phyloP scores from a whole-genome alignment of 176 grass and related monocot species.

The Bolboschoenus planiculmis region DNA sequence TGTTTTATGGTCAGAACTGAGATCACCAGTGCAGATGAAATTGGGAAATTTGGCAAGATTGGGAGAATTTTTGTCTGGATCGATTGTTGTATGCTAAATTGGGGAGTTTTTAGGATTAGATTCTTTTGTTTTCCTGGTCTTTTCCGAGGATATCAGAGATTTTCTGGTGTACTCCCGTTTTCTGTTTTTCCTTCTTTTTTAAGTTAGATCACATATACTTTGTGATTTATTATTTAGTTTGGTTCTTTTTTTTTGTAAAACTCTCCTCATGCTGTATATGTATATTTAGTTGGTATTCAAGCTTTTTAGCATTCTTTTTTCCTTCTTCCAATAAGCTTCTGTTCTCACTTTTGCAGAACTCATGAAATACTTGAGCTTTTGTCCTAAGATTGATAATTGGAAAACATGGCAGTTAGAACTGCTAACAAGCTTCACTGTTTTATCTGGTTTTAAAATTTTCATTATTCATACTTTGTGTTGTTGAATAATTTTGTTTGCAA shows the following conservation, averaged over 20 bases:
- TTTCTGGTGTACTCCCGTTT: background rate
- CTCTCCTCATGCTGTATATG: conserved; percentile 10
- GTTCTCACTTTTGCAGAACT: background rate
- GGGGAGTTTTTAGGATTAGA: conserved; percentile 15
- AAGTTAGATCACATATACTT: conserved; percentile 18
- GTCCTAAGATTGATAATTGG: background rate
- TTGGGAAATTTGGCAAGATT: background rate
- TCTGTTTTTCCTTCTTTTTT: background rate
- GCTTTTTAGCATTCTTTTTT: conserved; percentile 3
- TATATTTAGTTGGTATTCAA: conserved; percentile 8
- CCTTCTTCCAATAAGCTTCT: background rate
- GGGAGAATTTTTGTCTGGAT: conserved; percentile 3
- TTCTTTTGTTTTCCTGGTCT: background rate
- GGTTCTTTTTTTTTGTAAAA: conserved; percentile 17
- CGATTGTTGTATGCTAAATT: background rate
- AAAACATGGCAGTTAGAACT: background rate
- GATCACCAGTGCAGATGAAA: background rate
- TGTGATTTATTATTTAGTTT: conserved; percentile 26
- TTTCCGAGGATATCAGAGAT: background rate
- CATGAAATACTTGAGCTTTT: background rate
- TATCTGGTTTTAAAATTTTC: background rate
- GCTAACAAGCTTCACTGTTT: background rate
- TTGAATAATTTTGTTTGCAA: background rate
- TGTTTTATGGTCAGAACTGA: background rate
- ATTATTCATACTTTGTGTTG: background rate